A percentile compares a stretch with the other conserved stretches of the same genome.
These are phyloP conservation scores for Acacia pycnantha DNA, from an alignment of 331 rosid genomes.

Conservation along the genomic window DNA sequence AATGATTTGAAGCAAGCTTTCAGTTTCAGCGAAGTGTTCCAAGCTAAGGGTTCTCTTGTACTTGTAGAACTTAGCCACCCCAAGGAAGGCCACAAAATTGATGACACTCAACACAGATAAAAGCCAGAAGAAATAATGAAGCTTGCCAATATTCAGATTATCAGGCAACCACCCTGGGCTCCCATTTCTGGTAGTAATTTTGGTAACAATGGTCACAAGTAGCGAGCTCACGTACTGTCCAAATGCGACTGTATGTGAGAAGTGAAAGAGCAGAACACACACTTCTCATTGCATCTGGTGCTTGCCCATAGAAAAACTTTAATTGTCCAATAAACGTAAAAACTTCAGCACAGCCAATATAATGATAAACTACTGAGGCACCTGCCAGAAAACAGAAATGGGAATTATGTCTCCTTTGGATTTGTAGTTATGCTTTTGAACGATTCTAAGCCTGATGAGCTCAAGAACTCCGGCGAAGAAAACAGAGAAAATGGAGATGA, in stretches of 20 bases:
- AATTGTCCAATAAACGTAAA: slow-evolving; percentile 45
- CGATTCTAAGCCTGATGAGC: slow-evolving; percentile 26
- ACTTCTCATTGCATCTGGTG: slow-evolving; percentile 60
- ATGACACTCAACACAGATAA: slow-evolving; percentile 39
- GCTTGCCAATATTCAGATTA: slow-evolving; percentile 43
- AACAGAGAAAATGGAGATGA: slow-evolving; percentile 51
- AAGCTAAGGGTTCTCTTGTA: slow-evolving; percentile 39
- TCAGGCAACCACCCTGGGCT: slow-evolving; percentile 48
- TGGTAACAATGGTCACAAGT: slow-evolving; percentile 45
- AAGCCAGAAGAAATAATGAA: slow-evolving; percentile 51
- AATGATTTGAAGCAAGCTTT: background rate
- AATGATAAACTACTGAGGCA: slow-evolving; percentile 51
- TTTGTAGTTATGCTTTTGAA: slow-evolving; percentile 34
- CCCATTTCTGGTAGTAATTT: slow-evolving; percentile 33
- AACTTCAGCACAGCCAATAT: slow-evolving; percentile 51
- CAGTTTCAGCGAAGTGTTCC: slow-evolving; percentile 41
- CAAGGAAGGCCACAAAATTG: slow-evolving; percentile 29
- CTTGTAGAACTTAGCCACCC: slow-evolving; percentile 38
- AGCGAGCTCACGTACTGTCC: slow-evolving; percentile 53
- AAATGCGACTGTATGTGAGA: slow-evolving; percentile 32
- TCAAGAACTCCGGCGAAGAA: slow-evolving; percentile 41
- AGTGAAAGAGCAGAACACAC: slow-evolving; percentile 40
- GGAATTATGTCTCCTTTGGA: slow-evolving; percentile 26
- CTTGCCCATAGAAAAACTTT: slow-evolving; percentile 57
- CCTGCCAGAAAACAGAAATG: slow-evolving; percentile 50